Evolutionary conservation across 352 stramenopile genomes (phyloP).

Genomic region (Phytophthora citrophthora): DNA sequence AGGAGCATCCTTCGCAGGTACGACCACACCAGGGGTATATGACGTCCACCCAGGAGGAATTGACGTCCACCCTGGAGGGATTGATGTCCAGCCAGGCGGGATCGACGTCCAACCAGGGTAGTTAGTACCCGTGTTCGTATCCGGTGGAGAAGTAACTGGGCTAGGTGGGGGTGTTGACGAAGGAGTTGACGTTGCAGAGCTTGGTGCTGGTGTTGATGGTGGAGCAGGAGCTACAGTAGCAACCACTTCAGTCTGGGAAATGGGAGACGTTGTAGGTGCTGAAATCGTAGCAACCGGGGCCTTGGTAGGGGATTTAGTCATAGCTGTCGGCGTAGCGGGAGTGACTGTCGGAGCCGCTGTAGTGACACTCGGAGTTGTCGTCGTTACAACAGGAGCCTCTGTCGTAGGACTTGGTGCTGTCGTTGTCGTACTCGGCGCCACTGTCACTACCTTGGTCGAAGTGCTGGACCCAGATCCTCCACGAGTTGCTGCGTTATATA

Average conservation of each 20-base stretch:
- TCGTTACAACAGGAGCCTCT: slow-evolving; percentile 1
- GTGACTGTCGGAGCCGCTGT: neutral
- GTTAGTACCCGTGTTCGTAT: slow-evolving; percentile 2
- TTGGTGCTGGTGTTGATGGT: slow-evolving; percentile 4
- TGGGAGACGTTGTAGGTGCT: slow-evolving; percentile 15
- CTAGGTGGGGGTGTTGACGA: slow-evolving; percentile 1
- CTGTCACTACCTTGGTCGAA: slow-evolving; percentile 12
- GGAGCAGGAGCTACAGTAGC: slow-evolving; percentile 8
- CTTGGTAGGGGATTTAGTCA: slow-evolving; percentile 2
- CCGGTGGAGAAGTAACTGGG: slow-evolving; percentile 5
- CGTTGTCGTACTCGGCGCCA: slow-evolving; percentile 20
- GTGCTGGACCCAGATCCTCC: slow-evolving; percentile 12
- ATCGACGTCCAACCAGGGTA: slow-evolving; percentile 30
- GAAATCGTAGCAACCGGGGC: slow-evolving; percentile 6
- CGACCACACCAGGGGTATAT: slow-evolving; percentile 30
- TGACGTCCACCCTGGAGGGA: slow-evolving; percentile 20
- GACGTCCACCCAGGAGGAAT: slow-evolving; percentile 31
- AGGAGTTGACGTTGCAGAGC: slow-evolving; percentile 2
- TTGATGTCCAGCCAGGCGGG: slow-evolving; percentile 24
- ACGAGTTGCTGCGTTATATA: slow-evolving; percentile 26
- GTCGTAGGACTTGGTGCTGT: slow-evolving; percentile 16
- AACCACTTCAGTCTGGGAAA: slow-evolving; percentile 11
- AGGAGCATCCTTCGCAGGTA: slow-evolving; percentile 4
- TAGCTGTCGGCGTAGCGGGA: slow-evolving; percentile 5
- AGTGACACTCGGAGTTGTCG: slow-evolving; percentile 3